Conservation (phyloP, 352 stramenopile genomes). For the Pythium folliculosum region DNA sequence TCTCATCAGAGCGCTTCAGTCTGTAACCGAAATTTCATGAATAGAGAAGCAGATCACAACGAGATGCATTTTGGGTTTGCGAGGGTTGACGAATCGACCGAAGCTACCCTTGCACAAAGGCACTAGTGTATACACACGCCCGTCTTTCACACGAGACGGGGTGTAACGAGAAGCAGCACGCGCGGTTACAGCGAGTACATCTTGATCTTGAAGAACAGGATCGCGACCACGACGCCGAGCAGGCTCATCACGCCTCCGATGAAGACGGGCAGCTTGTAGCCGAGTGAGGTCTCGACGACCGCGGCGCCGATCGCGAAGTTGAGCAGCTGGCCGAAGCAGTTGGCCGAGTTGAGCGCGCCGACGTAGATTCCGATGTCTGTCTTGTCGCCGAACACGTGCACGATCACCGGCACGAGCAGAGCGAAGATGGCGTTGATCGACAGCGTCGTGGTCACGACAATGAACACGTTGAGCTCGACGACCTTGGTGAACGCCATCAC, state of each 20-base stretch:
- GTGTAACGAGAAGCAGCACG: too few species aligned
- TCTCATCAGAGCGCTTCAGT: too few species aligned
- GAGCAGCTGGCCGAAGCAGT: slow-evolving; percentile 38
- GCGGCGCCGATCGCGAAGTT: slow-evolving; percentile 61
- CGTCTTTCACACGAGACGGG: too few species aligned
- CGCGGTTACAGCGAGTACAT: slow-evolving; percentile 68
- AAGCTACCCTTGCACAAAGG: too few species aligned
- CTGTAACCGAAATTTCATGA: too few species aligned
- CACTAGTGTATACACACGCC: too few species aligned
- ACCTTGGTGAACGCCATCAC: slow-evolving; percentile 44
- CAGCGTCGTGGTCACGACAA: slow-evolving; percentile 46
- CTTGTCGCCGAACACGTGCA: slow-evolving; percentile 55
- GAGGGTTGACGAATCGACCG: too few species aligned
- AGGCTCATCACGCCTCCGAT: slow-evolving; percentile 60
- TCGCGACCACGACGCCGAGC: slow-evolving; percentile 50
- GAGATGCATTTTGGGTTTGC: too few species aligned
- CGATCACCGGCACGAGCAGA: slow-evolving; percentile 60
- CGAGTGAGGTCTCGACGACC: slow-evolving; percentile 61
- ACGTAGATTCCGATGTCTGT: slow-evolving; percentile 68
- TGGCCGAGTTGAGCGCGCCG: slow-evolving; percentile 60
- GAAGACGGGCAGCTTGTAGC: slow-evolving; percentile 62
- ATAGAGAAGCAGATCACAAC: too few species aligned
- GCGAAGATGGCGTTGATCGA: slow-evolving; percentile 54
- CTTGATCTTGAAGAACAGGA: slow-evolving; percentile 63
- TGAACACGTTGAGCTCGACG: slow-evolving; percentile 38